Conservation (phyloP, 73 alveolate species). For the Effrenium voratum region DNA sequence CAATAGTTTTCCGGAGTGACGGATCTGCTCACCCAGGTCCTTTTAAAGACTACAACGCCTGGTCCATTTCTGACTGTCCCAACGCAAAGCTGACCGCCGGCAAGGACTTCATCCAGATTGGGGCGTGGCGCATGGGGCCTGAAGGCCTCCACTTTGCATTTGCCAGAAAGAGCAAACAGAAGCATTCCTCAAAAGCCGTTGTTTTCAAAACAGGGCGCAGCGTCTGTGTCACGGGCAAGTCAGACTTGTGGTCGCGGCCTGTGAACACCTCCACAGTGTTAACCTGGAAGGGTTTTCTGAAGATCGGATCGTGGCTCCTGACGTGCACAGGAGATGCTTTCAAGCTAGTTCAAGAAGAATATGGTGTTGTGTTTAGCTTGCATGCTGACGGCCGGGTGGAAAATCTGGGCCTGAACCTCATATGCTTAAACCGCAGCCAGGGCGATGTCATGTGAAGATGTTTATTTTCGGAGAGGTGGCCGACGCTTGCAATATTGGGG, state of each 20-base stretch:
- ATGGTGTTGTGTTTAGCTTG: background rate
- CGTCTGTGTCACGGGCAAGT: background rate
- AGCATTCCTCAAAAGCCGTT: background rate
- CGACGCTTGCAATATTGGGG: background rate
- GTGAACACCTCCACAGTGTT: background rate
- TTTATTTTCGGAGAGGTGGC: background rate
- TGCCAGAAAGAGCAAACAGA: too few relatives aligned
- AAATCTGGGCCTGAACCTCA: too few relatives aligned
- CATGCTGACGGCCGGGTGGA: background rate
- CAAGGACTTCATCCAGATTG: background rate
- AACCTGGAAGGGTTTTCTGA: background rate
- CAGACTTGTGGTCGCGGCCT: background rate
- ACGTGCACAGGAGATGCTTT: background rate
- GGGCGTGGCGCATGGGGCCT: background rate
- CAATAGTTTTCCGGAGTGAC: background rate
- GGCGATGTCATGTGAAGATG: background rate
- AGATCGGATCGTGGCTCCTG: background rate
- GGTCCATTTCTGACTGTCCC: background rate
- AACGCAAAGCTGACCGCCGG: background rate
- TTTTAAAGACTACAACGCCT: background rate
- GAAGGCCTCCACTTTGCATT: too few relatives aligned
- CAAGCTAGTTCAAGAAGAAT: background rate
- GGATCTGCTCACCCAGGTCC: background rate
- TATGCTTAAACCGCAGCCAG: too few relatives aligned
- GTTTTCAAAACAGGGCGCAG: too few relatives aligned